phyloP scores from a whole-genome alignment of 169 alveolate species.

The Toxoplasma gondii region DNA sequence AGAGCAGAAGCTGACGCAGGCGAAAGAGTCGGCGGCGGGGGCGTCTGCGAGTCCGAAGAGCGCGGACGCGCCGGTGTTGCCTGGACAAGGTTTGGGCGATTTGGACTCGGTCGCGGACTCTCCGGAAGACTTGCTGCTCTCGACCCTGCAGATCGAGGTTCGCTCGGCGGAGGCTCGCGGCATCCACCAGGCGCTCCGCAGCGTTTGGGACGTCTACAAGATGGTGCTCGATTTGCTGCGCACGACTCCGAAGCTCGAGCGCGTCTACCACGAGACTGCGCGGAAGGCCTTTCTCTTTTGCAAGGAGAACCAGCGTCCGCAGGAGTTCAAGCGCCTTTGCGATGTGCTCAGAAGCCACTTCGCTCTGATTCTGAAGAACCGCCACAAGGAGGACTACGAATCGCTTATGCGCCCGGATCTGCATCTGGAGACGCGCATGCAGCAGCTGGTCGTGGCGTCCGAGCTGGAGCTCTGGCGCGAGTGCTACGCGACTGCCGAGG shows the following conservation, averaged over 20 bases:
- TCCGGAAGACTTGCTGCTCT: conserved; percentile 86
- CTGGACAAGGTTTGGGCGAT: not conserved
- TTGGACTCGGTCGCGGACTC: conserved; percentile 75
- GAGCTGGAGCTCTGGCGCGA: conserved; percentile 95
- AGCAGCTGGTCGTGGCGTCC: conserved; percentile 89
- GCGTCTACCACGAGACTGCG: conserved; percentile 95
- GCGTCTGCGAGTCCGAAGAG: conserved; percentile 3
- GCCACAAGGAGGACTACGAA: conserved; percentile 79
- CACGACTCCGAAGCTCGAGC: conserved; percentile 93
- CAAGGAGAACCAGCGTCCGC: conserved; percentile 89
- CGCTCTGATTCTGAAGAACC: conserved; percentile 82
- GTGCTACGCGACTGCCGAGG: conserved; percentile 95
- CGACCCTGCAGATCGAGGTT: conserved; percentile 79
- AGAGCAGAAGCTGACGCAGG: conserved; percentile 83
- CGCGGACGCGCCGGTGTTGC: conserved; percentile 61
- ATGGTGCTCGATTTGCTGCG: conserved; percentile 94
- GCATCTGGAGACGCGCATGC: conserved; percentile 90
- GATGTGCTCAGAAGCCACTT: conserved; percentile 93
- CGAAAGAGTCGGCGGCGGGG: conserved; percentile 73
- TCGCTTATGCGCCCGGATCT: conserved; percentile 86
- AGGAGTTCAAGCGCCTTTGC: conserved; percentile 94
- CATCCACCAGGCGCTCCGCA: conserved; percentile 71
- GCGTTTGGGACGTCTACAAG: conserved; percentile 95
- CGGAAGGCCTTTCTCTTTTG: conserved; percentile 93
- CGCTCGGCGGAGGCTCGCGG: conserved; percentile 55